Evolutionary conservation across 495 filamentous ascomycete species (phyloP), one percentile per base, ranked within the genome.

Genomic region (Immersiella caudata): DNA sequence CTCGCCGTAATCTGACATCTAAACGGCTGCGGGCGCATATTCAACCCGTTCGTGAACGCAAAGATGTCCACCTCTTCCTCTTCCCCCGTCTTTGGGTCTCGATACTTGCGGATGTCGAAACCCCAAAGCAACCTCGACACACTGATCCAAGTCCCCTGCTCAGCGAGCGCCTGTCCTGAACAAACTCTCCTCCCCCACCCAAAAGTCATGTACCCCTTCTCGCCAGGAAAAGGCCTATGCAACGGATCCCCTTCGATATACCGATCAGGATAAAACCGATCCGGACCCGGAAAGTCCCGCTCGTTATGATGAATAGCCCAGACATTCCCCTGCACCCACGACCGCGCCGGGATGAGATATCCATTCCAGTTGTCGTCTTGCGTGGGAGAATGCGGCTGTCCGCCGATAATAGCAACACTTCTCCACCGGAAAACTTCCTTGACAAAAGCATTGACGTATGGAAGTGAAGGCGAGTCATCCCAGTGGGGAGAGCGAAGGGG

Each of bases 291-390:
- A 63, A 89, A 90, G 66, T 89, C 86, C 27, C 84, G 81, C 58
- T 87, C 83, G 73, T 89, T 82, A 65, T 86, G 83, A 69, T 89
- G 87, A 60, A 90, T 88, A 1, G 87, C 86, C 87, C 88, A 89
- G 1, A 85, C 80, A 66, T 90, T 89, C 3, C 87, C 87, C 59
- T 88, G 79, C 6, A 89, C 79, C 74, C 85, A 87, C 29, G 85
- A 80, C 1, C 82, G 85, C 8, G 82, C 76, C 2, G 83, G 84
- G 20, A 86, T 86, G 18, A 81, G 75, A 72, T 78, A 84, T 22
- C 83, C 84, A 24, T 83, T 82, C 70, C 89, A 90, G 6, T 75
- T 74, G 66, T 89, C 86, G 56, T 87, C 85, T 56, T 85, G 79
- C 0, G 86, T 89, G 3, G 82, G 84, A 2, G 86, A 83, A 71